Conservation (phyloP, 78 protist genomes). For the Monocercomonoides exilis region DNA sequence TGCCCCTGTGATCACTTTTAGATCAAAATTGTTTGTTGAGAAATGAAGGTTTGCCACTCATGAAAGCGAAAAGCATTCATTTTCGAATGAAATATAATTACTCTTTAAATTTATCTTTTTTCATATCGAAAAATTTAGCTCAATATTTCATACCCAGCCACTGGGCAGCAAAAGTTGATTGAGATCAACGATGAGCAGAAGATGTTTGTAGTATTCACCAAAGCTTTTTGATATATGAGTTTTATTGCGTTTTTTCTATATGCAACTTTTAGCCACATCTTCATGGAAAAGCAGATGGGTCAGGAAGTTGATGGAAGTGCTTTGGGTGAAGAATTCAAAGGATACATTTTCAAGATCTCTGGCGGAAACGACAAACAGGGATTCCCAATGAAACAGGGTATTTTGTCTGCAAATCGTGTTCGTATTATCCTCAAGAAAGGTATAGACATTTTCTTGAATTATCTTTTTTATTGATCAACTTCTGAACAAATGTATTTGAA, state of each 20-base stretch:
- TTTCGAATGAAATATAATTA: too few species aligned
- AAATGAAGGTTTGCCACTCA: too few species aligned
- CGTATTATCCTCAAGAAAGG: constrained; percentile 75
- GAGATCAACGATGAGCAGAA: constrained; percentile 85
- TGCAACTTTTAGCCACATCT: constrained; percentile 42
- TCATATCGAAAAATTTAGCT: too few species aligned
- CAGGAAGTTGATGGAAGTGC: constrained; percentile 81
- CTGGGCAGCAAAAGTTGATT: constrained; percentile 83
- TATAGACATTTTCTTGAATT: too few species aligned
- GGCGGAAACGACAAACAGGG: constrained; percentile 99
- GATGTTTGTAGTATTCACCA: constrained; percentile 36
- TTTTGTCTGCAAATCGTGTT: constrained; percentile 84
- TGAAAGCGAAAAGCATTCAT: too few species aligned
- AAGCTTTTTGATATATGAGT: not conserved
- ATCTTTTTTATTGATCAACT: not conserved
- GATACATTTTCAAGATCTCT: constrained; percentile 88
- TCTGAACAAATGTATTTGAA: not conserved
- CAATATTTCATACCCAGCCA: constrained; percentile 86
- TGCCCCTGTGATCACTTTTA: too few species aligned
- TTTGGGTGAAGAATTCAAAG: constrained; percentile 91
- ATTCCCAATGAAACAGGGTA: constrained; percentile 98
- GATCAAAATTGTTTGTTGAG: too few species aligned
- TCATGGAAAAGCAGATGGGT: constrained; percentile 86
- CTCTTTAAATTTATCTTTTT: too few species aligned
- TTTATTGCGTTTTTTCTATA: not conserved